Conservation (phyloP, 371 early-diverging fungal genomes). For the Mucor circinelloides region DNA sequence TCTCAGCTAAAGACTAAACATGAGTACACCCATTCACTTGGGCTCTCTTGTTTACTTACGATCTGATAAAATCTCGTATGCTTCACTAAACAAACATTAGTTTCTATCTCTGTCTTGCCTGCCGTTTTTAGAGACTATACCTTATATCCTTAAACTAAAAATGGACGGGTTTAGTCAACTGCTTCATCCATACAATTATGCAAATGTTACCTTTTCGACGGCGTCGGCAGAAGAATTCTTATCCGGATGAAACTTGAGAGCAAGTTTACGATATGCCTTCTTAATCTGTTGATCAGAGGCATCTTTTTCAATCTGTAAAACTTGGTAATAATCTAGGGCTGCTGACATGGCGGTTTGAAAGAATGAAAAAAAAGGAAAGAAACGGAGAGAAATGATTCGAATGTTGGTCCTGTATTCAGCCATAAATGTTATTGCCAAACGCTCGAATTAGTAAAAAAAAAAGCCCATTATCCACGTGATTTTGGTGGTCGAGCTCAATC, state of each 20-base stretch:
- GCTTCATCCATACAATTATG: not conserved
- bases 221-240: constrained; percentile 50
- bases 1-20: constrained; percentile 30
- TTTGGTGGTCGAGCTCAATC: no score
- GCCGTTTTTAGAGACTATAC: constrained; percentile 13
- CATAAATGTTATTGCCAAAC: not conserved
- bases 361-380: constrained; percentile 7
- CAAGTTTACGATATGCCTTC: constrained; percentile 48
- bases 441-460: not conserved
- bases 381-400: not conserved
- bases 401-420: not conserved
- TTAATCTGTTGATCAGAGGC: constrained; percentile 47
- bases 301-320: constrained; percentile 26
- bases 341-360: constrained; percentile 13
- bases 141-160: constrained; percentile 49
- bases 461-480: no score
- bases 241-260: constrained; percentile 62
- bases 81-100: constrained; percentile 32
- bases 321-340: constrained; percentile 30
- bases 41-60: constrained; percentile 28
- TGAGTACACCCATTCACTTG: no score
- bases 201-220: constrained; percentile 39
- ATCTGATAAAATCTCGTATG: constrained; percentile 60
- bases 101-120: not conserved
- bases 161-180: not conserved